These are phyloP conservation scores for Rhodamnia argentea DNA, from an alignment of 345 rosid species.

Conservation along the genomic window DNA sequence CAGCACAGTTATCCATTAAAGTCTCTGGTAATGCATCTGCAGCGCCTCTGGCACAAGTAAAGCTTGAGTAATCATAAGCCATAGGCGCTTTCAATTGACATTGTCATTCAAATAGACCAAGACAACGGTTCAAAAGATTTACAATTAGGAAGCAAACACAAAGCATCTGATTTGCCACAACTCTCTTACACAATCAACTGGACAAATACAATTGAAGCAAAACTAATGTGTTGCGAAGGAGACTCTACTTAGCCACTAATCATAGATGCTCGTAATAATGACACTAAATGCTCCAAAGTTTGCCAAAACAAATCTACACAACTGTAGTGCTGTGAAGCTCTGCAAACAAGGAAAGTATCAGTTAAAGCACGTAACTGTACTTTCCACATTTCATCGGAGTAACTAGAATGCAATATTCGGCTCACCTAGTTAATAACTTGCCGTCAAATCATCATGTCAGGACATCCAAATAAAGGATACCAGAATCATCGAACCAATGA, in stretches of 20 bases:
- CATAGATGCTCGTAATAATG: neutral
- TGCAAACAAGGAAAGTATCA: neutral
- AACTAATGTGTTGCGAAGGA: neutral
- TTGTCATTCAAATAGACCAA: neutral
- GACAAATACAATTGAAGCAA: neutral
- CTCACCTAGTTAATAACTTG: neutral
- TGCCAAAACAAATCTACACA: neutral
- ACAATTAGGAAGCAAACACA: neutral
- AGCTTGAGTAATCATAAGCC: neutral
- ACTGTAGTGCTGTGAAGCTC: neutral
- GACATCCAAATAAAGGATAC: neutral
- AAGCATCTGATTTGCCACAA: neutral
- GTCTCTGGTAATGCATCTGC: neutral
- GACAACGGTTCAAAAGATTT: neutral
- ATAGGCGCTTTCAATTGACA: neutral
- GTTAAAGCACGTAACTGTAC: neutral
- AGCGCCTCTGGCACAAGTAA: neutral
- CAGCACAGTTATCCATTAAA: neutral
- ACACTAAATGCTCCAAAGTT: neutral
- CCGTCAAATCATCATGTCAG: neutral
- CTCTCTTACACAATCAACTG: neutral
- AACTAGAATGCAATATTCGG: neutral
- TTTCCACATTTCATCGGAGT: neutral
- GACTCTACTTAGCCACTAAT: neutral
- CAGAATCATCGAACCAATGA: neutral